A percentile compares a stretch with the other conserved stretches of the same genome.
phyloP scores from a whole-genome alignment of 306 rosid species.

The Betula pendula region DNA sequence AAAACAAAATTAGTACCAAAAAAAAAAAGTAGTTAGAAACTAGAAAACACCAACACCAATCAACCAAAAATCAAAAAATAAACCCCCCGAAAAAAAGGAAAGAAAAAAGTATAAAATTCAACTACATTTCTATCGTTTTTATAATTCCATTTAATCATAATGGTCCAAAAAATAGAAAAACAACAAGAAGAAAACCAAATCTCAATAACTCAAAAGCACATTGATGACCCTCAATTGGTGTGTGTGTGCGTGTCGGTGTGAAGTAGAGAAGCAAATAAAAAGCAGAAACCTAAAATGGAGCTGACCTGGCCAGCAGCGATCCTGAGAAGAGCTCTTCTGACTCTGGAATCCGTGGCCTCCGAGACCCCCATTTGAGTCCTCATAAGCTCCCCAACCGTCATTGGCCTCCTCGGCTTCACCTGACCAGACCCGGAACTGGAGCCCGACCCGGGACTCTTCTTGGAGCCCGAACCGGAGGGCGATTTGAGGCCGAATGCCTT shows the following conservation, averaged over 20 bases:
- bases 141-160: neutral
- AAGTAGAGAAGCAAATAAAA: slow-evolving; percentile 1
- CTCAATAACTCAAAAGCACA: neutral
- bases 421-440: slow-evolving; percentile 46
- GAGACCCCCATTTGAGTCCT: slow-evolving; percentile 96
- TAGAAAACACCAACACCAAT: slow-evolving; percentile 26
- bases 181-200: neutral
- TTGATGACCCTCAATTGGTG: neutral
- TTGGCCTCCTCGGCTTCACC: slow-evolving; percentile 60
- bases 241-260: slow-evolving; percentile 5
- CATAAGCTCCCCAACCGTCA: slow-evolving; percentile 96
- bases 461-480: slow-evolving; percentile 72
- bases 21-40: neutral
- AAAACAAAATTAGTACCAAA: neutral
- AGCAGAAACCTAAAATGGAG: slow-evolving; percentile 3
- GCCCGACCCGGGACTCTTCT: slow-evolving; percentile 76
- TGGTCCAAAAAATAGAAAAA: neutral
- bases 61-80: neutral
- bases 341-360: slow-evolving; percentile 88
- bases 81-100: neutral
- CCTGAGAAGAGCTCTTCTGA: slow-evolving; percentile 80
- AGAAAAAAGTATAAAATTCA: neutral
- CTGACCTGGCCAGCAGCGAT: slow-evolving; percentile 91
- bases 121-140: neutral
- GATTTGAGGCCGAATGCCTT: slow-evolving; percentile 93